Conservation (phyloP, 2,329 filamentous ascomycete genomes). For the Amylocarpus encephaloides region DNA sequence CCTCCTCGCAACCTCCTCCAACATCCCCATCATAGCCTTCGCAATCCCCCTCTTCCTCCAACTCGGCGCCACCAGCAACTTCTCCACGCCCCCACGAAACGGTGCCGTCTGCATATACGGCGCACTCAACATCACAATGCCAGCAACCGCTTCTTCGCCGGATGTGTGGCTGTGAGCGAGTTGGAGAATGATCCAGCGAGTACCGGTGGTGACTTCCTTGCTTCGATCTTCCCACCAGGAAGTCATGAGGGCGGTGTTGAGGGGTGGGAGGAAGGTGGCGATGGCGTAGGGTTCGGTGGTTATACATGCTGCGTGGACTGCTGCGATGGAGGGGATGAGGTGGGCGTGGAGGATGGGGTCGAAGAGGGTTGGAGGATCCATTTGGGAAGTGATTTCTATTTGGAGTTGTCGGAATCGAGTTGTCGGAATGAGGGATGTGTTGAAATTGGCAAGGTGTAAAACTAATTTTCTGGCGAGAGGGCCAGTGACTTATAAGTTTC, state of each 20-base stretch:
- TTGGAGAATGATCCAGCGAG: constrained; percentile 48
- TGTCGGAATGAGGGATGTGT: no score
- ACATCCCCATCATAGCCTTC: constrained; percentile 42
- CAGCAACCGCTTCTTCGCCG: constrained; percentile 44
- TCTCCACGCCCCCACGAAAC: constrained; percentile 50
- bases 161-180: constrained; percentile 34
- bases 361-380: constrained; percentile 33
- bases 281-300: constrained; percentile 46
- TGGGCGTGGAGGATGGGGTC: constrained; percentile 40
- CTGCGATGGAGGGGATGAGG: constrained; percentile 50
- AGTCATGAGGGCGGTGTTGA: constrained; percentile 49
- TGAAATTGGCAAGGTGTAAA: no score
- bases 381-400: background rate
- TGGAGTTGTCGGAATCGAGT: no score
- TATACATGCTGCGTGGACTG: constrained; percentile 54
- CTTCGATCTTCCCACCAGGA: constrained; percentile 51
- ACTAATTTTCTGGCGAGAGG: no score
- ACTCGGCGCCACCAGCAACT: constrained; percentile 48
- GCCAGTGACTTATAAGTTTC: no score
- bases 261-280: constrained; percentile 53
- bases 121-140: constrained; percentile 49
- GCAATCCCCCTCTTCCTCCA: constrained; percentile 47
- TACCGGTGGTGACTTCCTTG: constrained; percentile 40
- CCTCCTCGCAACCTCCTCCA: constrained; percentile 48
- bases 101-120: constrained; percentile 49